Evolutionary conservation across 345 rosid species (phyloP).

Genomic region (Camelina hispida): DNA sequence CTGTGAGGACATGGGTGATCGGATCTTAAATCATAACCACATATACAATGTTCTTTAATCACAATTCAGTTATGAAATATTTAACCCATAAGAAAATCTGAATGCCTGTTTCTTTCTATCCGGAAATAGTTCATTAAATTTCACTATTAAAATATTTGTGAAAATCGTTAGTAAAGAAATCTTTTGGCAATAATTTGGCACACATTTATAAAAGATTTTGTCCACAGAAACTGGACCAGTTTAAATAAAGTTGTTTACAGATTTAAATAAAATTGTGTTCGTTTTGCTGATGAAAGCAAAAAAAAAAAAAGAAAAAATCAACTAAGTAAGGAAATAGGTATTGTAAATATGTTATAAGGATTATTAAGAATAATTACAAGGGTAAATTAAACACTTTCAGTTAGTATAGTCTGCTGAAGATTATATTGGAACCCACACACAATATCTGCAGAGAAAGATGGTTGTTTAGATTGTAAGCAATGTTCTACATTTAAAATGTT

Average conservation of each 20-base stretch:
- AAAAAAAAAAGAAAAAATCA: not conserved
- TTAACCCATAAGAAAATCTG: not conserved
- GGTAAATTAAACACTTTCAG: not conserved
- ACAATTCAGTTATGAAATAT: not conserved
- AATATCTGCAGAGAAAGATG: constrained; percentile 15
- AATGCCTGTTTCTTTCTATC: not conserved
- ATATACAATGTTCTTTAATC: too few species aligned
- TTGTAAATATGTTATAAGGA: not conserved
- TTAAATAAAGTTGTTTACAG: not conserved
- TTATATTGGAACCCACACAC: constrained; percentile 31
- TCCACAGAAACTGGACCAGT: too few species aligned
- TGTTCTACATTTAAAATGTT: not conserved
- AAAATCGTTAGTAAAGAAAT: not conserved
- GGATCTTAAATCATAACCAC: not conserved
- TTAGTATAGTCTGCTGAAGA: constrained; percentile 8
- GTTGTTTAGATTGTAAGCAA: constrained; percentile 33
- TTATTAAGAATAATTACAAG: not conserved
- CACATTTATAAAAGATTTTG: not conserved
- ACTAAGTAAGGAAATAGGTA: not conserved
- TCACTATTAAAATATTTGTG: too few species aligned
- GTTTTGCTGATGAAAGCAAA: not conserved
- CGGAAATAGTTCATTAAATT: not conserved
- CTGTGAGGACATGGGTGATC: not conserved
- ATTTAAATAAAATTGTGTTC: not conserved
- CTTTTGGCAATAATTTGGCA: not conserved